Conservation (phyloP, 2,329 filamentous ascomycete species). For the Chrysoporthe puriensis region DNA sequence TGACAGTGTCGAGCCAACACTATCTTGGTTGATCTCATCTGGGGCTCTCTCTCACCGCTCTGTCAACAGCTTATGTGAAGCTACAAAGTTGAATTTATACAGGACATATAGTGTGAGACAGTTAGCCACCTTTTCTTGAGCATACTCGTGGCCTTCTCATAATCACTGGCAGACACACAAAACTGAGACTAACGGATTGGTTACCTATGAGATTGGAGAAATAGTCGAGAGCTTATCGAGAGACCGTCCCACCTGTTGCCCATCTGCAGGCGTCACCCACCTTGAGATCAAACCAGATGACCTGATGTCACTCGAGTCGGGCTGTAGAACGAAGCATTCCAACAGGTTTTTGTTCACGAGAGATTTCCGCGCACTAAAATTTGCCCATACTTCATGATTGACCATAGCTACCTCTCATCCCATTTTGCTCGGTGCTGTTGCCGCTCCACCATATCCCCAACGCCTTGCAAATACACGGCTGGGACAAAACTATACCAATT, state of each 20-base stretch:
- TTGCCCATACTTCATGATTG: too few relatives aligned
- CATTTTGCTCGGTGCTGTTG: background rate
- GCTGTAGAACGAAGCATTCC: background rate
- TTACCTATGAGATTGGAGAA: background rate
- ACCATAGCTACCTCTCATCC: too few relatives aligned
- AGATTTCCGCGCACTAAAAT: too few relatives aligned
- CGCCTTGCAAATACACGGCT: background rate
- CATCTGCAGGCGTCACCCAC: background rate
- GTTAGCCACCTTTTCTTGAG: too few relatives aligned
- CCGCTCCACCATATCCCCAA: background rate
- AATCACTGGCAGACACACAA: background rate
- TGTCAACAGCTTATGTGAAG: background rate
- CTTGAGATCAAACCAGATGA: too few relatives aligned
- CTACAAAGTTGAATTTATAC: background rate
- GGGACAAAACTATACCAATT: background rate
- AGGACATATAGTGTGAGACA: background rate
- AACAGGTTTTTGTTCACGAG: too few relatives aligned
- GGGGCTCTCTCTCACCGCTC: background rate
- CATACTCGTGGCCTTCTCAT: too few relatives aligned
- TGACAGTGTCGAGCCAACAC: background rate
- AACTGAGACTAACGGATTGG: background rate
- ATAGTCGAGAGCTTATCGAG: constrained; percentile 9
- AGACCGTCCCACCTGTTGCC: background rate
- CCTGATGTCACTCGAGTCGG: too few relatives aligned
- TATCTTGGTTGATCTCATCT: background rate